Conservation (phyloP, 805 yeast genomes). For the Kodamaea lidongshanica region DNA sequence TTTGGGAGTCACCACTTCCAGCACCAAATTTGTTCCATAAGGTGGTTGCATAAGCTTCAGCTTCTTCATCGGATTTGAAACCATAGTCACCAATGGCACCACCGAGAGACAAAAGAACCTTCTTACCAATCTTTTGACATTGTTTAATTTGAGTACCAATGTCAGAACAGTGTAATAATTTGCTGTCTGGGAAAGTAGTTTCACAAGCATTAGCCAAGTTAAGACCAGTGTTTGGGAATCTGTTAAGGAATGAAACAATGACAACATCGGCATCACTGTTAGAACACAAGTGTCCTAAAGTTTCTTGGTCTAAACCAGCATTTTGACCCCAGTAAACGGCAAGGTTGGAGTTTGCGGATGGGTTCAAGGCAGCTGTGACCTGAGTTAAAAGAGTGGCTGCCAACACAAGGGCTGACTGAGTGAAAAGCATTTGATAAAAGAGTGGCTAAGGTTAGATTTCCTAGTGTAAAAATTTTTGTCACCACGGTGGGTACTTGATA, state of each 20-base stretch:
- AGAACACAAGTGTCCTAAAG: constrained; percentile 11
- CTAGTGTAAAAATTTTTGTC: too few relatives aligned
- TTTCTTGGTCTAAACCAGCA: constrained; percentile 38
- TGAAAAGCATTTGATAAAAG: too few relatives aligned
- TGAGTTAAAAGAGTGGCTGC: too few relatives aligned
- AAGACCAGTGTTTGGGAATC: constrained; percentile 6
- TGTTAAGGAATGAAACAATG: constrained; percentile 7
- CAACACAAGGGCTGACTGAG: too few relatives aligned
- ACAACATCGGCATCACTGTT: constrained; percentile 7
- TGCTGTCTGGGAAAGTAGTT: constrained; percentile 21
- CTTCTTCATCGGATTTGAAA: constrained; percentile 45
- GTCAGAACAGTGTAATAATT: constrained; percentile 13
- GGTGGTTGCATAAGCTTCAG: constrained; percentile 45
- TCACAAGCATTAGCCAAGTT: constrained; percentile 54
- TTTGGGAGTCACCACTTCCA: constrained; percentile 17
- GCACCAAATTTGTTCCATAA: constrained; percentile 38
- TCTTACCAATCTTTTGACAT: constrained; percentile 73
- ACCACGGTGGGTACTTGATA: too few relatives aligned
- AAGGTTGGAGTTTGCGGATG: constrained; percentile 47
- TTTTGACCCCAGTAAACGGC: constrained; percentile 90
- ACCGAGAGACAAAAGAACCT: constrained; percentile 67
- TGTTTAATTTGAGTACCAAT: constrained; percentile 56
- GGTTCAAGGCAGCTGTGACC: constrained; percentile 26
- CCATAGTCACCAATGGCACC: constrained; percentile 63
- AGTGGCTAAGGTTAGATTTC: too few relatives aligned